These are phyloP conservation scores for Naumovozyma castellii DNA, from an alignment of 805 yeast genomes.

Conservation along the genomic window DNA sequence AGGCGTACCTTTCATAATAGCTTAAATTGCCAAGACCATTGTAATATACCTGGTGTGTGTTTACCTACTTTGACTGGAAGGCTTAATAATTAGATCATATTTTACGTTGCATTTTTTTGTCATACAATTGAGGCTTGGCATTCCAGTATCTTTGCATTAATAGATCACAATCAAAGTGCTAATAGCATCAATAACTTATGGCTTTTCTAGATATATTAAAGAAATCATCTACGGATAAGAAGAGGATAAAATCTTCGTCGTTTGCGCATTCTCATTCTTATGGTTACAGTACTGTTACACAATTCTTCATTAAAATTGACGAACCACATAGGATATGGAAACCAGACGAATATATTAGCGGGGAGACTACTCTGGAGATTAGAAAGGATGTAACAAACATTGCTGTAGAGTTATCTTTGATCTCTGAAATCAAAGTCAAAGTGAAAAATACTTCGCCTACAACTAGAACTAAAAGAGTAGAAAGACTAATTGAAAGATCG, in stretches of 20 bases:
- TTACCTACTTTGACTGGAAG: no score
- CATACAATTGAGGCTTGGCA: not conserved
- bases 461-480: constrained; percentile 42
- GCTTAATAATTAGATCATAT: no score
- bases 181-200: not conserved
- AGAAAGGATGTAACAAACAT: constrained; percentile 45
- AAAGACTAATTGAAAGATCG: constrained; percentile 48
- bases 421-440: constrained; percentile 49
- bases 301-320: constrained; percentile 44
- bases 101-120: not conserved
- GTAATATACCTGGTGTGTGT: no score
- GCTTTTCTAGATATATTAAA: not conserved
- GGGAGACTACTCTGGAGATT: constrained; percentile 49
- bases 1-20: no score
- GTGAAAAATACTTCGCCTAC: constrained; percentile 36
- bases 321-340: constrained; percentile 67
- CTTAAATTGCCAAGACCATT: no score
- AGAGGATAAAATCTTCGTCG: not conserved
- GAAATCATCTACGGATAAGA: not conserved
- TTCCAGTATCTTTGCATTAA: no score
- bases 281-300: constrained; percentile 1
- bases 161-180: no score
- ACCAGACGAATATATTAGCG: constrained; percentile 72
- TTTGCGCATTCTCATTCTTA: not conserved
- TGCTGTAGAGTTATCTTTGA: constrained; percentile 41